Evolutionary conservation across 2,329 filamentous ascomycete genomes (phyloP).

Genomic region (Nemania sp.): DNA sequence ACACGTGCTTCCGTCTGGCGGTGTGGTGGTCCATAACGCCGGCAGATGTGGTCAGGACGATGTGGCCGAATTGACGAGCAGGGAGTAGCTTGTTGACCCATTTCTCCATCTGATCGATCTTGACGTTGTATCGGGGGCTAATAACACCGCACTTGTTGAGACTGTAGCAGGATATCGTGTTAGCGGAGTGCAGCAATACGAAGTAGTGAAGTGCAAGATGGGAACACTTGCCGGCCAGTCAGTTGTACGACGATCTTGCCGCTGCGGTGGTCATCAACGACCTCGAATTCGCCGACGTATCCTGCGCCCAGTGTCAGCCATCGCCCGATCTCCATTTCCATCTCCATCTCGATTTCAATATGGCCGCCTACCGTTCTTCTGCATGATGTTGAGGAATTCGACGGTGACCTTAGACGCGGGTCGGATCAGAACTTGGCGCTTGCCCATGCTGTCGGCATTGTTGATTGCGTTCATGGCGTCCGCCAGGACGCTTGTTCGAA

Average conservation of each 20-base stretch:
- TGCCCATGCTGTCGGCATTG: conserved; percentile 22
- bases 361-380: conserved; percentile 20
- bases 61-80: conserved; percentile 22
- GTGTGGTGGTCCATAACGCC: conserved; percentile 22
- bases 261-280: conserved; percentile 23
- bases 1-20: conserved; percentile 22
- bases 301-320: too few relatives aligned
- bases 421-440: conserved; percentile 19
- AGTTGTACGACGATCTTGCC: conserved; percentile 24
- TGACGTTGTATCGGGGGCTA: conserved; percentile 22
- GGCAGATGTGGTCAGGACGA: conserved; percentile 22
- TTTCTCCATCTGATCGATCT: conserved; percentile 19
- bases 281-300: conserved; percentile 22
- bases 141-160: conserved; percentile 24
- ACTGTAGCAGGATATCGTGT: not conserved
- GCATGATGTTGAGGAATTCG: conserved; percentile 24
- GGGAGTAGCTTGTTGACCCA: conserved; percentile 21
- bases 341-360: too few relatives aligned
- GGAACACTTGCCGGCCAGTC: conserved; percentile 11
- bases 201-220: not conserved
- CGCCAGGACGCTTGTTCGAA: conserved; percentile 21
- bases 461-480: conserved; percentile 23
- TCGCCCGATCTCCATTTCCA: too few relatives aligned
- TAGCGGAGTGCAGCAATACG: not conserved
- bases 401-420: conserved; percentile 22